phyloP scores from a whole-genome alignment of 768 basidiomycete genomes.

The Kwoniella mangroviensis region DNA sequence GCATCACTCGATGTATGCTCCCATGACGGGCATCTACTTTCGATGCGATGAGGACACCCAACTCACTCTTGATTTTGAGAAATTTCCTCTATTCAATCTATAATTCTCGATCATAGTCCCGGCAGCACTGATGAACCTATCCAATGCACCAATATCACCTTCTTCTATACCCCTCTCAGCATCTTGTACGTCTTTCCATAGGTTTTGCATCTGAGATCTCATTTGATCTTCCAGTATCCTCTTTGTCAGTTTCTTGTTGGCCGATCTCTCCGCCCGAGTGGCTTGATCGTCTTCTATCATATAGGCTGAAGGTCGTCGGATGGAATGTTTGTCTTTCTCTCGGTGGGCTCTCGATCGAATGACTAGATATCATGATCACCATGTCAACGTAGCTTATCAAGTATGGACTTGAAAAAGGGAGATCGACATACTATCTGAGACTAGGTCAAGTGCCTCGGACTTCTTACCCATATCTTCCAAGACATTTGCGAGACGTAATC shows the following conservation, averaged over 20 bases:
- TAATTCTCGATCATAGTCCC: slow-evolving; percentile 87
- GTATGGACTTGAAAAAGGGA: too few relatives aligned
- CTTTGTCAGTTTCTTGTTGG: slow-evolving; percentile 36
- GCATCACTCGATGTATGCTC: background rate
- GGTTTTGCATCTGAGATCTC: slow-evolving; percentile 61
- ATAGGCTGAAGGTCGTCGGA: slow-evolving; percentile 6
- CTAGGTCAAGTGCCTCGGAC: slow-evolving; percentile 77
- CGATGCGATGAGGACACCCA: background rate
- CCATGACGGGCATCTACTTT: background rate
- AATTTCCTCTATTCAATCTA: slow-evolving; percentile 81
- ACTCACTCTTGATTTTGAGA: slow-evolving; percentile 75
- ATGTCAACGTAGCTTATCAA: too few relatives aligned
- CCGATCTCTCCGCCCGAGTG: slow-evolving; percentile 31
- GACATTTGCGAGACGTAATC: slow-evolving; percentile 86
- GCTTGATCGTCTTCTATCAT: background rate
- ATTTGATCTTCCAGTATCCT: slow-evolving; percentile 45
- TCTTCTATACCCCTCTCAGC: slow-evolving; percentile 58
- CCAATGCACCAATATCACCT: slow-evolving; percentile 64
- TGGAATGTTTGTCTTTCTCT: slow-evolving; percentile 17
- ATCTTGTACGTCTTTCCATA: slow-evolving; percentile 66
- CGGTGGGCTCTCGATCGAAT: slow-evolving; percentile 28
- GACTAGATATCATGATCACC: slow-evolving; percentile 23
- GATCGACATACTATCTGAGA: slow-evolving; percentile 81
- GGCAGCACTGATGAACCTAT: slow-evolving; percentile 81
- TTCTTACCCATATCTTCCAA: slow-evolving; percentile 83